phyloP scores from a whole-genome alignment of 1,139 yeast genomes.

The Suhomyces taliae region DNA sequence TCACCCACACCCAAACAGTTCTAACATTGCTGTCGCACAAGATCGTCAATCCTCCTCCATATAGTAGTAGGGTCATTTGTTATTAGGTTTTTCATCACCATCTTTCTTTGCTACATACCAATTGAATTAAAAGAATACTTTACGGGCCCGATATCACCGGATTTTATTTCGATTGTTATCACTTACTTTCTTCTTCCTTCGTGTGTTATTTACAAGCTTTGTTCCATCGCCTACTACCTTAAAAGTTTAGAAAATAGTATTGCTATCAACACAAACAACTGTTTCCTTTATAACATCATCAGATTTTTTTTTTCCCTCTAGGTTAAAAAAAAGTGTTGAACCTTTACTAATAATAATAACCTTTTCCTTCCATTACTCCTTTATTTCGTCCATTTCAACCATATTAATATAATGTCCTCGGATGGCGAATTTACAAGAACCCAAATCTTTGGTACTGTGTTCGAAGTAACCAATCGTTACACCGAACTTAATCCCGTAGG shows the following conservation, averaged over 20 bases:
- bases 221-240: too few species aligned
- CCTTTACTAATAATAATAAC: too few species aligned
- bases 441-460: constrained; percentile 83
- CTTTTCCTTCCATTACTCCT: background rate
- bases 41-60: background rate
- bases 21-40: background rate
- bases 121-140: background rate
- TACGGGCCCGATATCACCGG: too few species aligned
- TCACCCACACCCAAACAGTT: background rate
- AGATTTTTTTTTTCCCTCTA: too few species aligned
- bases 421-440: constrained; percentile 38
- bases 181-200: too few species aligned
- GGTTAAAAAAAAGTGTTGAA: too few species aligned
- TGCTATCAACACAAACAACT: too few species aligned
- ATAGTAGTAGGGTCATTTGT: constrained; percentile 8
- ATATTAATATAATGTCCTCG: constrained; percentile 17
- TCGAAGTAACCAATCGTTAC: constrained; percentile 90
- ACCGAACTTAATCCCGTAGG: constrained; percentile 96
- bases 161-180: too few species aligned
- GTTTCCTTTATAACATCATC: too few species aligned
- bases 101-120: constrained; percentile 1
- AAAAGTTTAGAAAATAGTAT: too few species aligned
- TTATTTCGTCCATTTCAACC: background rate
- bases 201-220: too few species aligned
- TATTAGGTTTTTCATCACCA: constrained; percentile 4